A percentile compares a stretch with the other conserved stretches of the same genome.
Evolutionary conservation across 352 stramenopile genomes (phyloP).

Genomic region (Phytophthora constricta): DNA sequence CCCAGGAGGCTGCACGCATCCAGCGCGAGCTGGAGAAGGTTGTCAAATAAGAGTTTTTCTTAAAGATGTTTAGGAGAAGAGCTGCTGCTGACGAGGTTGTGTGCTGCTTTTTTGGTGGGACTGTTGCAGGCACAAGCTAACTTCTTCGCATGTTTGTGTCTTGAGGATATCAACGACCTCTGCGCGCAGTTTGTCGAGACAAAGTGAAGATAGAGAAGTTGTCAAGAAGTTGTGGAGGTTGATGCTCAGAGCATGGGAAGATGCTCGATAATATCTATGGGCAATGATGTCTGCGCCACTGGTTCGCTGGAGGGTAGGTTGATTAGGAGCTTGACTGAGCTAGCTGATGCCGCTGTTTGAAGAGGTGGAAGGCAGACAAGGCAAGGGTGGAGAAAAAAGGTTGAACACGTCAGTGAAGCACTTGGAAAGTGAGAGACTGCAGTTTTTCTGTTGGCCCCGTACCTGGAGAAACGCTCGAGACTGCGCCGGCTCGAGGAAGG

Average conservation of each 20-base stretch:
- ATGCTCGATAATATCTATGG: slow-evolving; percentile 19
- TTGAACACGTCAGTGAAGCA: background rate
- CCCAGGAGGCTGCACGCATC: slow-evolving; percentile 62
- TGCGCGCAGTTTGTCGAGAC: slow-evolving; percentile 67
- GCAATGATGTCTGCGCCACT: background rate
- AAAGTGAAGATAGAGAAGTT: slow-evolving; percentile 17
- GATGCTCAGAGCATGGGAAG: slow-evolving; percentile 15
- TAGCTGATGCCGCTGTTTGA: slow-evolving; percentile 44
- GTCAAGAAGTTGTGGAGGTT: background rate
- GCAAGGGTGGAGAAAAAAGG: background rate
- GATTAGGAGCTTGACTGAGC: slow-evolving; percentile 29
- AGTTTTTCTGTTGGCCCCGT: too few species aligned
- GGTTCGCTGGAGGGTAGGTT: slow-evolving; percentile 7
- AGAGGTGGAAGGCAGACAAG: slow-evolving; percentile 1
- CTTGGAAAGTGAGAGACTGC: background rate
- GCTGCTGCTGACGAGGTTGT: slow-evolving; percentile 1
- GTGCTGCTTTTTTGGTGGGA: slow-evolving; percentile 9
- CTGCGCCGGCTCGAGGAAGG: slow-evolving; percentile 67
- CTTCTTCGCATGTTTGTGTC: slow-evolving; percentile 63
- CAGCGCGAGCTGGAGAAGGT: slow-evolving; percentile 73
- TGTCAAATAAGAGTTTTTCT: background rate
- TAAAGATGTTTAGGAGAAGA: background rate
- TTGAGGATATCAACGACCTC: slow-evolving; percentile 78
- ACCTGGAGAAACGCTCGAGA: slow-evolving; percentile 63
- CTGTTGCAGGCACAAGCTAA: slow-evolving; percentile 47